Evolutionary conservation across 2,329 filamentous ascomycete species (phyloP), one percentile per base, ranked within the genome.

Genomic region (Thelonectria rubi): DNA sequence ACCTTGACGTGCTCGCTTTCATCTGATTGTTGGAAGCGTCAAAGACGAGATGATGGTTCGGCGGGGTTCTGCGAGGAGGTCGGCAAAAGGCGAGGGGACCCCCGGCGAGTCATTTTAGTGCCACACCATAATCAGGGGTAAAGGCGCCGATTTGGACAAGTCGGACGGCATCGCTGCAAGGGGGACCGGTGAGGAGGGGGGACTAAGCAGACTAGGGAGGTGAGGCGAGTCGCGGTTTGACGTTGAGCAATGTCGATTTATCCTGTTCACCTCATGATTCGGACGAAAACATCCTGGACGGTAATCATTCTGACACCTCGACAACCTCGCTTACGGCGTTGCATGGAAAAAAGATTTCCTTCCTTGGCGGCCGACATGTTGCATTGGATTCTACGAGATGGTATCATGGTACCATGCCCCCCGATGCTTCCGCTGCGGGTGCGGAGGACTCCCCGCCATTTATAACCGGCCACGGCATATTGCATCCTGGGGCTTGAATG

Each of bases 1-100:
- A 59, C 32, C 42, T 59, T 53, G 45, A 56, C 34, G 49, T 47
- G 24, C 45, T 37, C 15, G 11, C 34, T 37, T 37, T 37, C 34
- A 37, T 37, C 45, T 47, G 21, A 26, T 21, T 30, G 26, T 30
- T 30, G 5, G 26, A 8, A 30, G 26, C 26, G 45, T 30, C 15
- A 26, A 47, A 47, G 45, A 47, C 30, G 45, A 47, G 45, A 47
- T 47, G 24, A 30, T 21, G 17, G 21, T 47, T 21, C 18, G 45
- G 45, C 45, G 45, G 45, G 45, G 12, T 21, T 26, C 8, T 15
- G 18, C 18, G 9, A 46, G 43, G 43, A 46, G 18, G 21, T n/a
- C 43, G 12, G 20, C 18, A 24, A 24, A 47, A 5, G 15, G 15
- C 2, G 12, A 14, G 34, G 34, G 34, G 34, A 5, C 11, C 34